Conservation (phyloP, 2,329 filamentous ascomycete genomes). For the Fusarium cicatricum region DNA sequence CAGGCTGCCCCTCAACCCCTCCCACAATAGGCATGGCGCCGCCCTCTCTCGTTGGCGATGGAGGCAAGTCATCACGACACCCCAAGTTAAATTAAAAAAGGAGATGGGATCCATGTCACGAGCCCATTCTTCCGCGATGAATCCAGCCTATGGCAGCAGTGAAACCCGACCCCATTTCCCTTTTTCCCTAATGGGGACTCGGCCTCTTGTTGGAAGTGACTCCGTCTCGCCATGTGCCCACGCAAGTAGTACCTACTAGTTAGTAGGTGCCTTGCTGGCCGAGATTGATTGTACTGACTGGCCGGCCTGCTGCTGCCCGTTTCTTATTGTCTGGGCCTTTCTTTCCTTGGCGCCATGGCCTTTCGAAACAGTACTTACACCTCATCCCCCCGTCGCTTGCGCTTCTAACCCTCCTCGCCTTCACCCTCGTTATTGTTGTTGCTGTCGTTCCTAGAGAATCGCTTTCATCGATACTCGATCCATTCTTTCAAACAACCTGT, state of each 20-base stretch:
- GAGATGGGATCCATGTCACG: slow-evolving; percentile 12
- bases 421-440: slow-evolving; percentile 24
- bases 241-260: too few relatives aligned
- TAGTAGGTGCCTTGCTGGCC: background rate
- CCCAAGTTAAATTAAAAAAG: slow-evolving; percentile 37
- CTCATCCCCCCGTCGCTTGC: slow-evolving; percentile 2
- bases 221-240: background rate
- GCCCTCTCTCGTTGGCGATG: slow-evolving; percentile 22
- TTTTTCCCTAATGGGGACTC: background rate
- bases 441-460: slow-evolving; percentile 30
- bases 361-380: slow-evolving; percentile 26
- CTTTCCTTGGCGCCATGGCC: slow-evolving; percentile 23
- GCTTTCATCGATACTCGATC: slow-evolving; percentile 39
- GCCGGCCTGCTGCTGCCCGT: slow-evolving; percentile 20
- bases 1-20: slow-evolving; percentile 10
- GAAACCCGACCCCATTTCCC: slow-evolving; percentile 25
- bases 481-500: slow-evolving; percentile 34
- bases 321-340: slow-evolving; percentile 8
- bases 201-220: background rate
- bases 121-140: slow-evolving; percentile 11
- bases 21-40: slow-evolving; percentile 28
- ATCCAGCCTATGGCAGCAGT: slow-evolving; percentile 28
- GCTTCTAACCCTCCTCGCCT: slow-evolving; percentile 14
- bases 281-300: too few relatives aligned
- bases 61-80: too few relatives aligned